These are phyloP conservation scores for Verticillium albo-atrum DNA, from an alignment of 2,329 filamentous ascomycete genomes.

Conservation along the genomic window DNA sequence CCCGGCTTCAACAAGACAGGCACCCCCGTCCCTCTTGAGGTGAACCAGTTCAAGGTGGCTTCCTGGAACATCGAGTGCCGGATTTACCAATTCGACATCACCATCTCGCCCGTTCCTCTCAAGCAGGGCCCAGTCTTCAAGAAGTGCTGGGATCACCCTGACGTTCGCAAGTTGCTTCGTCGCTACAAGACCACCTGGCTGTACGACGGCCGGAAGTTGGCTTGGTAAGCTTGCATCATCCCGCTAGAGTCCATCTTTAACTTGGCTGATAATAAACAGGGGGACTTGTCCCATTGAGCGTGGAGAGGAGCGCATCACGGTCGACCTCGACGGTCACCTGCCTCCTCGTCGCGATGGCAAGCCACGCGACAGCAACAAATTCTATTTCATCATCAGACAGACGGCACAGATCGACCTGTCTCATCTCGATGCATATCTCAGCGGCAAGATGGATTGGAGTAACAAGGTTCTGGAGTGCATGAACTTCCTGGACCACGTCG, in stretches of 20 bases:
- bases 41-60: constrained; percentile 74
- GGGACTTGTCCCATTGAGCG: constrained; percentile 35
- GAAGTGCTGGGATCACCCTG: constrained; percentile 69
- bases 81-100: constrained; percentile 81
- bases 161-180: constrained; percentile 51
- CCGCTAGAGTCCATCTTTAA: neutral
- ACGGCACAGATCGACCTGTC: constrained; percentile 67
- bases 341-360: constrained; percentile 27
- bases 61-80: constrained; percentile 51
- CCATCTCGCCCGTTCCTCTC: constrained; percentile 57
- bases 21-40: constrained; percentile 45
- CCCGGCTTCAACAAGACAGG: constrained; percentile 56
- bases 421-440: constrained; percentile 62
- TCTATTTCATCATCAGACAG: constrained; percentile 57
- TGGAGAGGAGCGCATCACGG: constrained; percentile 48
- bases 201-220: constrained; percentile 79
- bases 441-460: constrained; percentile 55
- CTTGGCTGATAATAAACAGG: constrained; percentile 17
- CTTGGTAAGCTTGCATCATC: constrained; percentile 56
- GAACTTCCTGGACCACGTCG: constrained; percentile 85
- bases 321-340: constrained; percentile 71
- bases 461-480: constrained; percentile 71
- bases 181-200: constrained; percentile 54
- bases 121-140: constrained; percentile 62
- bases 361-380: constrained; percentile 36